phyloP scores from a whole-genome alignment of 2,329 filamentous ascomycete genomes.

The Ophiocordyceps camponoti-floridani region DNA sequence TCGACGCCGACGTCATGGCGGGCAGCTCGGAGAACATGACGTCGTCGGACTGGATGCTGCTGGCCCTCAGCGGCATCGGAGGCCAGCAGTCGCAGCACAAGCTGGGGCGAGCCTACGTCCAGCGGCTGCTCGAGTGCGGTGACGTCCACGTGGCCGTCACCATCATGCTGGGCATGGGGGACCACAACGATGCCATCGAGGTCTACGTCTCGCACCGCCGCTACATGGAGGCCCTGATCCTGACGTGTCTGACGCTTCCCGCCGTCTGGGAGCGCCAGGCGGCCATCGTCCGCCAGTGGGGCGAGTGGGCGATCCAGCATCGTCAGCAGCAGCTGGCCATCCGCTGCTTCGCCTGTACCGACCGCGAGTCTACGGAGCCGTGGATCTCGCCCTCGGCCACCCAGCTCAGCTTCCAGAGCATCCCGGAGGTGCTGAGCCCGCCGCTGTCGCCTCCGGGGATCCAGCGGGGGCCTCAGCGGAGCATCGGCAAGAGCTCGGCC shows the following conservation, averaged over 20 bases:
- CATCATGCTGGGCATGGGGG: constrained; percentile 81
- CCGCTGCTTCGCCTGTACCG: constrained; percentile 82
- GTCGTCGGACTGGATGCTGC: constrained; percentile 89
- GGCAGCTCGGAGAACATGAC: constrained; percentile 75
- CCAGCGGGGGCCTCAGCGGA: constrained; percentile 38
- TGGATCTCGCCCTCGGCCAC: constrained; percentile 73
- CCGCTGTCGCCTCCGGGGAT: constrained; percentile 56
- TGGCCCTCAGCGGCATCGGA: constrained; percentile 80
- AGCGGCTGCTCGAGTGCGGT: constrained; percentile 72
- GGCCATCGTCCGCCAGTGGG: constrained; percentile 83
- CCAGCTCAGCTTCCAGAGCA: constrained; percentile 38
- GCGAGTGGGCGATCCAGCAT: constrained; percentile 74
- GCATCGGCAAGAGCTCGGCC: constrained; percentile 62
- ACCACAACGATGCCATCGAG: constrained; percentile 87
- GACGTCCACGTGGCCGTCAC: constrained; percentile 86
- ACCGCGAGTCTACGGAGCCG: constrained; percentile 64
- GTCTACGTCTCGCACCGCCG: constrained; percentile 84
- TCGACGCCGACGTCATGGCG: constrained; percentile 63
- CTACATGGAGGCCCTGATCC: constrained; percentile 81
- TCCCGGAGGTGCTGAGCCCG: constrained; percentile 47
- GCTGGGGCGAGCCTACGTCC: constrained; percentile 76
- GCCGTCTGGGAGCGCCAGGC: constrained; percentile 82
- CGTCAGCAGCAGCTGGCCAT: constrained; percentile 83
- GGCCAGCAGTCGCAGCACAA: constrained; percentile 64
- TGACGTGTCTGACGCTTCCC: constrained; percentile 70